A percentile compares a stretch with the other conserved stretches of the same genome.
These are phyloP conservation scores for Iris macrosiphon DNA, from an alignment of 106 monocot genomes.

Conservation along the genomic window DNA sequence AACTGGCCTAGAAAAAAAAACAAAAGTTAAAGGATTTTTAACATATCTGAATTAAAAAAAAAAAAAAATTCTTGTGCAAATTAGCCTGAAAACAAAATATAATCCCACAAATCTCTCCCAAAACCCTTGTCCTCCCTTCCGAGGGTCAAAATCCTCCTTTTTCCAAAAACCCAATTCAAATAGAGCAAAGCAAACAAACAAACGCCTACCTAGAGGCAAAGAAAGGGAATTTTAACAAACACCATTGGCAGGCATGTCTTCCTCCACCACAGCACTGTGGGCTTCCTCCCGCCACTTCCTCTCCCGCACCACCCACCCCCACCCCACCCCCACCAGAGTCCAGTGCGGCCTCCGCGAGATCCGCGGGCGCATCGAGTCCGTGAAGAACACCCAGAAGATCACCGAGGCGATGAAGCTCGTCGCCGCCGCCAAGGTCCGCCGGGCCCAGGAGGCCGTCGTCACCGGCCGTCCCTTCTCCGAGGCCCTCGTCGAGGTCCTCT, in stretches of 20 bases:
- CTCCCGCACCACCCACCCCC: slow-evolving; percentile 6
- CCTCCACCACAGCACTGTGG: slow-evolving; percentile 5
- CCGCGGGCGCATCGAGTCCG: slow-evolving; percentile 75
- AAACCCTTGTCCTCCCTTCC: too few relatives aligned
- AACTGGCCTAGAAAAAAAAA: too few relatives aligned
- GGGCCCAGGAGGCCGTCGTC: slow-evolving; percentile 92
- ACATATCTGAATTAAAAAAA: too few relatives aligned
- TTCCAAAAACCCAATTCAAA: too few relatives aligned
- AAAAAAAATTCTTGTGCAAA: too few relatives aligned
- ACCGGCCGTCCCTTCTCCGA: slow-evolving; percentile 92
- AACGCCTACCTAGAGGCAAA: background rate
- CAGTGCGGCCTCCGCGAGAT: slow-evolving; percentile 52
- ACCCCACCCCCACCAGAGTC: background rate
- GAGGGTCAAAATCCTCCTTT: slow-evolving; percentile 7
- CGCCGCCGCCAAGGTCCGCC: slow-evolving; percentile 88
- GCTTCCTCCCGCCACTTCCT: slow-evolving; percentile 9
- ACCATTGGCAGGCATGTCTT: slow-evolving; percentile 1
- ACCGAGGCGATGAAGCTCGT: slow-evolving; percentile 99
- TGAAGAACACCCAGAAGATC: slow-evolving; percentile 93
- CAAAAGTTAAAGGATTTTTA: too few relatives aligned
- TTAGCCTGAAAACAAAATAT: too few relatives aligned
- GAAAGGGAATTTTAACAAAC: background rate
- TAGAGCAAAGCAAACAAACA: background rate
- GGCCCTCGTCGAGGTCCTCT: slow-evolving; percentile 88
- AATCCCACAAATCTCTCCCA: too few relatives aligned